Evolutionary conservation across 2,329 filamentous ascomycete species (phyloP), one percentile per base, ranked within the genome.

Genomic region (Fusarium incarnatum): DNA sequence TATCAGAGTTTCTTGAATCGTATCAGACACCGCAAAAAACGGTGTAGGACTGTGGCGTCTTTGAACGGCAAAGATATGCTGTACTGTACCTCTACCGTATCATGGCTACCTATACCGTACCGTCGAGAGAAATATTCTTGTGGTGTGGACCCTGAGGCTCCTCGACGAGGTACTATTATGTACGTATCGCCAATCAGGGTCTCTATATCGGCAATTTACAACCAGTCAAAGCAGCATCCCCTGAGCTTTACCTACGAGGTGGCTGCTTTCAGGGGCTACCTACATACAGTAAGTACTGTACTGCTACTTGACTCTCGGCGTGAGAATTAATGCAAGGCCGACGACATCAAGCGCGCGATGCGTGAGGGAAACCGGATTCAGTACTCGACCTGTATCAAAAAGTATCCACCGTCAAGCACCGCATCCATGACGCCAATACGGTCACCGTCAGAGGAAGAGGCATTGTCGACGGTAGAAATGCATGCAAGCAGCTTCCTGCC

Each of bases 141-240:
- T 56, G 60, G 62, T 67, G 72, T 75, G 73, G 72, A 75, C 73
- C 73, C 73, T 75, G 73, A 75, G 67, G 72, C 73, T 75, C 73
- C 54, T 46, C 54, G 52, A 32, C 34, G 34, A 25, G 46, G 60
- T 50, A 11, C 34, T 37, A n/a, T 37, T 0, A 37, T 37, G 34
- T 37, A 60, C 55, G 16, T 32, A 66, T 47, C 48, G 45, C 72
- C 72, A 74, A 73, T 73, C 68, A 73, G 48, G 50, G 40, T 23
- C 46, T 20, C 52, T 47, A 54, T 56, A 46, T 52, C 67, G 58
- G 64, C 62, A 58, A 58, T 60, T 58, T 64, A 66, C 61, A 66
- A 42, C 52, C 60, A 67, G 64, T 63, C 41, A 70, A 55, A 47
- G 58, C 47, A 44, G 34, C 57, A 68, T 56, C 63, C 54, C 23